Conservation (phyloP, 2,329 filamentous ascomycete species). For the Diplodia corticola region DNA sequence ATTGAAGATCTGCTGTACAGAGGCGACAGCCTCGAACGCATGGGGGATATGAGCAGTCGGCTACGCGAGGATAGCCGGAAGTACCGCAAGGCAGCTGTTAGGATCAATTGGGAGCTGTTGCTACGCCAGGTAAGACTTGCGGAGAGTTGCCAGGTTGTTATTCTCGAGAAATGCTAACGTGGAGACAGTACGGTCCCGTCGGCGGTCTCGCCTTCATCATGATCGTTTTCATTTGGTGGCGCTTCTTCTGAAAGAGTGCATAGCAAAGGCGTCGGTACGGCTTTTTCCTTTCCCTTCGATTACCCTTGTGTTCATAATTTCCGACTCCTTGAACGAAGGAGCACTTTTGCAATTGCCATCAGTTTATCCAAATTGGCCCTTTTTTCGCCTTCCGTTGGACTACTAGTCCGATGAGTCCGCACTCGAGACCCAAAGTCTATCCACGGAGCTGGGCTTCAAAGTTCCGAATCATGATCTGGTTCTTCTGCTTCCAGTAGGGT, state of each 20-base stretch:
- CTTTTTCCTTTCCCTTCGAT: constrained; percentile 15
- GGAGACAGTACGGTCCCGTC: constrained; percentile 77
- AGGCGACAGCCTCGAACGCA: constrained; percentile 90
- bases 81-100: constrained; percentile 86
- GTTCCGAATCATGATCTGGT: too few species aligned
- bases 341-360: background rate
- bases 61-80: constrained; percentile 91
- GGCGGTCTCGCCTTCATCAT: constrained; percentile 79
- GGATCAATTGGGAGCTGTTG: constrained; percentile 97
- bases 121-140: constrained; percentile 72
- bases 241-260: constrained; percentile 70
- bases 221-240: constrained; percentile 84
- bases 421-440: background rate
- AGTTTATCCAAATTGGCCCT: background rate
- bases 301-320: constrained; percentile 12
- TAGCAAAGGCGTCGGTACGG: constrained; percentile 23
- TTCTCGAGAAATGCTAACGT: constrained; percentile 6
- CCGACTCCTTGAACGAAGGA: background rate
- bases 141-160: background rate
- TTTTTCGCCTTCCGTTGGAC: background rate
- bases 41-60: constrained; percentile 90
- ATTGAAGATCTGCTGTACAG: constrained; percentile 96
- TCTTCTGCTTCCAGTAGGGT: too few species aligned
- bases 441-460: background rate
- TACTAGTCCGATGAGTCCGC: background rate